Base-by-base conservation (phyloP, 441 rosid genomes). In the Viola pubescens region DNA sequence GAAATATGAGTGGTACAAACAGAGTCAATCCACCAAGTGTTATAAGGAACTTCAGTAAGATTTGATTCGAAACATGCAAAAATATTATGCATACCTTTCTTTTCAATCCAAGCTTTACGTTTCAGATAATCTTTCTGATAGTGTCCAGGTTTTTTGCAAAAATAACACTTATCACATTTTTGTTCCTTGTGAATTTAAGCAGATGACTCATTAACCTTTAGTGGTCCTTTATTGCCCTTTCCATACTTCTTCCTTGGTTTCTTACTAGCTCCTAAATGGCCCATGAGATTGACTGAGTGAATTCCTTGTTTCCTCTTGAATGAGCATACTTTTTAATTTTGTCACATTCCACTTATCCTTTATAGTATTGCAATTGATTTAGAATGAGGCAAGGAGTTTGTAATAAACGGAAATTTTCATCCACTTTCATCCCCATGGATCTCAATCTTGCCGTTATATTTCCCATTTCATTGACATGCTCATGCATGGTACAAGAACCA, bases 1-100 rank as follows among this genome's bases (percentile, higher is more conserved):
- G 48, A 40, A 56, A 56, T 10, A 56, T 56, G 48, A 58, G 13
- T 12, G 19, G 42, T 58, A 4, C 9, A 19, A 19, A 1, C 9
- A 4, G 2, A 45, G 7, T 45, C 52, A 44, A 56, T 47, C 55
- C 54, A 56, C 48, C 47, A 64, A 47, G 40, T 48, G 52, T 66
- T 51, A 37, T 1, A 53, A 45, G 70, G 58, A 44, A 12, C 54
- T 42, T 59, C 16, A 42, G 13, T 3, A 1, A 66, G 47, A 26
- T 66, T 66, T 51, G 59, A 58, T 66, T 66, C 62, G 4, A 44
- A 59, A 66, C 53, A 51, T 66, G 58, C 59, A 2, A 59, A 66
- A 59, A 19, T 10, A 43, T 0, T 4, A 50, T 4, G 43, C 16
- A 34, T 37, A 7, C 4, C 63, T 9, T 59, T 66, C 52, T 51